Evolutionary conservation across 2,329 filamentous ascomycete genomes (phyloP), one percentile per base, ranked within the genome.

Genomic region (Fusarium goolgardi): DNA sequence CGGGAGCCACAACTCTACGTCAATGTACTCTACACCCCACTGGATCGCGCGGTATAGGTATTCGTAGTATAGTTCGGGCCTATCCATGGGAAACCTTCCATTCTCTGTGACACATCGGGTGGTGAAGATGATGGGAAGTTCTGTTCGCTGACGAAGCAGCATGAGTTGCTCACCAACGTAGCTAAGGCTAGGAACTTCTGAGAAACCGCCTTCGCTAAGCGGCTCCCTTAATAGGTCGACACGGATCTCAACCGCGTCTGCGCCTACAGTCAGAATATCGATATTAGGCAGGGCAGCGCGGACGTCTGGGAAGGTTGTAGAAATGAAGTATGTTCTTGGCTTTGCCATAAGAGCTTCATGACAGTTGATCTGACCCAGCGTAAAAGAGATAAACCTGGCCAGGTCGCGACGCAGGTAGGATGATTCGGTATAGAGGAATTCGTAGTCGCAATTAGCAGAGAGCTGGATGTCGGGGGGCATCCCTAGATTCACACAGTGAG

Each of bases 111-210:
- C 93, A 76, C 93, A 96, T 70, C 93, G 85, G 1, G 91, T 94
- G 0, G 93, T 96, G 76, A 95, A 95, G 58, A 96, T 94, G 75
- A 97, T 93, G n/a, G 93, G 93, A 41, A 97, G 82, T 73, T 96
- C 93, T 1, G 92, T 96, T 66, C 91, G 87, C 78, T 96, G 92
- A 25, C 93, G 88, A 63, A 97, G 79, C 3, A 93, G 81, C 91
- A 95, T 94, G 57, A 97, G 85, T 78, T 96, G 93, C 77, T 95
- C 89, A 29, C 92, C 93, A 12, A 96, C 92, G 77, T 96, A 96
- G 75, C 90, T 90, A 70, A 96, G 78, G 75, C 92, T 95, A 5
- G 93, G 92, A 21, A 96, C 84, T 37, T 85, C 79, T 31, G 86
- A 88, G 71, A 87, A 88, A 3, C 82, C 81, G 10, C 88, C 89